Evolutionary conservation across 352 stramenopile species (phyloP), one percentile per base, ranked within the genome.

Genomic region (Pythium grandisporangium): DNA sequence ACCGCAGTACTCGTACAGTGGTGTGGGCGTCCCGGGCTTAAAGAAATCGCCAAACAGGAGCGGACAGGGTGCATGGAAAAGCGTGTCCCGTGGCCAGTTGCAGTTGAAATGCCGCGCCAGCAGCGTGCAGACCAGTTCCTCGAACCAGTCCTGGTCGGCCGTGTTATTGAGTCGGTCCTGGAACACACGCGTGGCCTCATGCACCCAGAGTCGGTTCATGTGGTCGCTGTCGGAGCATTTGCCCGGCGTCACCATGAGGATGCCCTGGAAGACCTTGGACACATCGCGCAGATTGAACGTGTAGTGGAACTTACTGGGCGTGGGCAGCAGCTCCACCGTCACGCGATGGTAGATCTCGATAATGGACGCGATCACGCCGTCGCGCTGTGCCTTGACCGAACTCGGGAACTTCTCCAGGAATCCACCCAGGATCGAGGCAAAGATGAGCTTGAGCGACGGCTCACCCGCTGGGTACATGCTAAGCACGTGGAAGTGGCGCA

Each of bases 241-340:
- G 0, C 53, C 41, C 5, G 78, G 68, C 1, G 76, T 87, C 37
- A 97, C 80, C 91, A 98, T 98, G 6, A 98, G 63, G 22, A 98
- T 78, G 0, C 93, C 93, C 36, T 98, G 93, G 37, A 98, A 98
- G 3, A 98, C 89, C 55, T 98, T 97, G 3, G 84, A 96, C 0
- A 98, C 83, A 40, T 98, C 91, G 4, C 93, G 91, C 6, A 98
- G 70, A 58, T 98, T 98, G 56, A 98, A 98, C 5, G 86, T 97
- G 63, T 97, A 94, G 53, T 96, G 80, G 48, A 94, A 94, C 42
- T 95, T 97, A 51, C 76, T 86, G 0, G 93, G 93, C 11, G 93
- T 98, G 11, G 93, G 93, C 20, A 97, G 48, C 6, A 98, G 55
- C 38, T 97, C 89, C 20, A 86, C 54, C 5, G 82, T 93, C 16